phyloP scores from a whole-genome alignment of 352 stramenopile genomes.

The Phytopythium vexans region DNA sequence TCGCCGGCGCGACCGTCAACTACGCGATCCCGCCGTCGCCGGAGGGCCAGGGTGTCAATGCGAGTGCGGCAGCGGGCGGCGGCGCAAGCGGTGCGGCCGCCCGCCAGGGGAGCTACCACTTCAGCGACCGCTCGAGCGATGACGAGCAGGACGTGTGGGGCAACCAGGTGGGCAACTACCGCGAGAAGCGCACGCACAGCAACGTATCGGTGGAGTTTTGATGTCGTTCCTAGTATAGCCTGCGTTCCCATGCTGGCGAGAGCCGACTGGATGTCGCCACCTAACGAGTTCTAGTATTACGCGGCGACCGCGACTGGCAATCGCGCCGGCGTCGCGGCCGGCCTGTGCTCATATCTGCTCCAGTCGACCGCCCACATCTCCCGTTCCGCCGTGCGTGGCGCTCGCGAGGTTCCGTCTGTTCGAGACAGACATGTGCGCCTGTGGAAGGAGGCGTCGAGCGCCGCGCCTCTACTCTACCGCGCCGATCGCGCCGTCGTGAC shows the following conservation, averaged over 20 bases:
- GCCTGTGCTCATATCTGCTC: no score
- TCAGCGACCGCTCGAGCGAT: constrained; percentile 26
- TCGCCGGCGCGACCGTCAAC: constrained; percentile 14
- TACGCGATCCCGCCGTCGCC: constrained; percentile 52
- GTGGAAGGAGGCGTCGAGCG: no score
- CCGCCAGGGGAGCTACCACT: constrained; percentile 17
- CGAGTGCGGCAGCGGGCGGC: background rate
- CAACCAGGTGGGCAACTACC: constrained; percentile 30
- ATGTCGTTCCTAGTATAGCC: background rate
- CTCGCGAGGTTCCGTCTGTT: no score
- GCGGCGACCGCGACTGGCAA: no score
- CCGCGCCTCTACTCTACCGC: no score
- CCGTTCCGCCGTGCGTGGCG: no score
- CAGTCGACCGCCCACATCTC: no score
- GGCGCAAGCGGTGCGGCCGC: constrained; percentile 3
- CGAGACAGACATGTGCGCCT: no score
- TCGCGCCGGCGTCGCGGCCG: no score
- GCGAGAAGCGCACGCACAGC: constrained; percentile 39
- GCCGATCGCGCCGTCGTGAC: no score
- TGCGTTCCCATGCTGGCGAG: background rate
- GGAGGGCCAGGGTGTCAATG: constrained; percentile 24
- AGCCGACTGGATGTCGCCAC: constrained; percentile 6
- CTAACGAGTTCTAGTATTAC: no score
- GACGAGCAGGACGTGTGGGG: constrained; percentile 39
- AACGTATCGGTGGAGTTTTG: constrained; percentile 68